Evolutionary conservation across 2,329 filamentous ascomycete species (phyloP).

Genomic region (Colletotrichum tanaceti): DNA sequence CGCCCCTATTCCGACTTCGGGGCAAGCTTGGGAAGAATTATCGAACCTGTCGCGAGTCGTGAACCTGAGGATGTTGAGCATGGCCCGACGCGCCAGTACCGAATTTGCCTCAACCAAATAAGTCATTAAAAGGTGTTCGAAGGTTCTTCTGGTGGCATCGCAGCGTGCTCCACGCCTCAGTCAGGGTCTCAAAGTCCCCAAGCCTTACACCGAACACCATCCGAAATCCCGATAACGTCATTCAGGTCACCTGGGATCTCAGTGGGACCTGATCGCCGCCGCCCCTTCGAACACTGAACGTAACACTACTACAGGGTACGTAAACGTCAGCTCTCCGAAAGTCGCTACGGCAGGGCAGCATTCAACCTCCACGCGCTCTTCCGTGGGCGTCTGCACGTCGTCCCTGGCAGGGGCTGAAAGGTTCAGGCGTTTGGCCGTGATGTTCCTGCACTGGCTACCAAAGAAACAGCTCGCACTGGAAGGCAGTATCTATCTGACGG

Average conservation of each 20-base stretch:
- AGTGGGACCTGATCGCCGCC: constrained; percentile 37
- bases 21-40: constrained; percentile 29
- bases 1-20: constrained; percentile 30
- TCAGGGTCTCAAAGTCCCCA: background rate
- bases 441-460: constrained; percentile 36
- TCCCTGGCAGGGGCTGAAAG: too few species aligned
- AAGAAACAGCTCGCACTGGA: background rate
- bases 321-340: constrained; percentile 9
- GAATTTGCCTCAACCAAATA: background rate
- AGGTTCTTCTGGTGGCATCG: background rate
- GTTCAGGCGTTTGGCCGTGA: constrained; percentile 12
- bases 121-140: background rate
- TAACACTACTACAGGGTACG: too few species aligned
- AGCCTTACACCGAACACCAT: constrained; percentile 39
- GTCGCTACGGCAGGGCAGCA: constrained; percentile 4
- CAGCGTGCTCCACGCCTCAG: background rate
- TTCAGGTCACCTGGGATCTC: constrained; percentile 39
- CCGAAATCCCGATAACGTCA: constrained; percentile 40
- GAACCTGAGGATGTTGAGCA: background rate
- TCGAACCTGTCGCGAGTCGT: constrained; percentile 32
- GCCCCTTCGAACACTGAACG: constrained; percentile 1
- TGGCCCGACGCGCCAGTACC: constrained; percentile 1
- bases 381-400: constrained; percentile 3
- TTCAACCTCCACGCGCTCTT: background rate
- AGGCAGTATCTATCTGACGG: background rate